Conservation (phyloP, 2,329 filamentous ascomycete species). For the Trichoderma afroharzianum region DNA sequence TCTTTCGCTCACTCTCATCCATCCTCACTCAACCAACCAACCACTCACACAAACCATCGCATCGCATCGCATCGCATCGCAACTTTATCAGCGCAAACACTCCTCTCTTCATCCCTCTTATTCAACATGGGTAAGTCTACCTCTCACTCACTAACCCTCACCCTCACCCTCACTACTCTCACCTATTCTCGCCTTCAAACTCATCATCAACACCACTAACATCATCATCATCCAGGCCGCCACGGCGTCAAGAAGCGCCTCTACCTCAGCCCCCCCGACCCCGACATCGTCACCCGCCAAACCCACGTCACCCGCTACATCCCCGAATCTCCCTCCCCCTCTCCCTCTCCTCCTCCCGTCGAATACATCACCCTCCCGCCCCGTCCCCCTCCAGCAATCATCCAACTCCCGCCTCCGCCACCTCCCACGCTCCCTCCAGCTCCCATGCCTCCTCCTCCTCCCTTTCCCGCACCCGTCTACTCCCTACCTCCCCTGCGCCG, state of each 20-base stretch:
- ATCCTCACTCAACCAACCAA: not conserved
- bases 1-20: not conserved
- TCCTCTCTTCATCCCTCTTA: not conserved
- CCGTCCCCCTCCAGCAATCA: constrained; percentile 22
- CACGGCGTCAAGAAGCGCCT: constrained; percentile 37
- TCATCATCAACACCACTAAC: too few relatives aligned
- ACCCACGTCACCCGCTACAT: constrained; percentile 38
- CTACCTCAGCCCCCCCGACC: constrained; percentile 39
- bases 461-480: constrained; percentile 10
- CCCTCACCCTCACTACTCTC: not conserved
- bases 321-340: constrained; percentile 31
- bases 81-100: not conserved
- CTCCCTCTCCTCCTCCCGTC: constrained; percentile 30
- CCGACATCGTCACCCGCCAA: constrained; percentile 36
- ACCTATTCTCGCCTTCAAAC: too few relatives aligned
- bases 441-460: constrained; percentile 20
- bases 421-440: constrained; percentile 22
- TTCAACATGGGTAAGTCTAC: constrained; percentile 12
- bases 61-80: not conserved
- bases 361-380: constrained; percentile 19
- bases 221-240: not conserved
- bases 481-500: constrained; percentile 21
- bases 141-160: not conserved
- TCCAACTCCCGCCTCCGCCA: constrained; percentile 17
- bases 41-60: not conserved